Evolutionary conservation across 2,329 filamentous ascomycete genomes (phyloP).

Genomic region (Ophiostoma australiae): DNA sequence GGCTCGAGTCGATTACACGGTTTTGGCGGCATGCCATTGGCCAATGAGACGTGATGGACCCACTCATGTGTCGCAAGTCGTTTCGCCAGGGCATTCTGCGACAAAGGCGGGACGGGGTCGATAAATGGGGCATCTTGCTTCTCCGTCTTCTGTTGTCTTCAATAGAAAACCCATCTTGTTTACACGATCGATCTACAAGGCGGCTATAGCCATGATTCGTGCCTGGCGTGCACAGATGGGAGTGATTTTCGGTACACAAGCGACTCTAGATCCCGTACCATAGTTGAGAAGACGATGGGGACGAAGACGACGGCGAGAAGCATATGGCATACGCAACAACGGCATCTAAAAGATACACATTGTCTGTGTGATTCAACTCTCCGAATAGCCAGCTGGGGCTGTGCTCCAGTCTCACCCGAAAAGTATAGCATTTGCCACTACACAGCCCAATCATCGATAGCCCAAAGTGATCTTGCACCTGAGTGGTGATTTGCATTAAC

Average conservation of each 20-base stretch:
- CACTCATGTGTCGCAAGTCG: slow-evolving; percentile 34
- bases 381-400: too few species aligned
- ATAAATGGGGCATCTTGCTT: neutral
- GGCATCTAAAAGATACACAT: neutral
- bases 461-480: neutral
- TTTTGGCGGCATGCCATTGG: neutral
- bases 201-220: neutral
- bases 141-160: neutral
- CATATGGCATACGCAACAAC: neutral
- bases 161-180: neutral
- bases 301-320: neutral
- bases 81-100: slow-evolving; percentile 39
- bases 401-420: too few species aligned
- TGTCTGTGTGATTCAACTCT: neutral
- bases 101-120: slow-evolving; percentile 28
- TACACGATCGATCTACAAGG: neutral
- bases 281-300: neutral
- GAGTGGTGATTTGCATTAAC: neutral
- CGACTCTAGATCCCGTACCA: neutral
- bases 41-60: neutral
- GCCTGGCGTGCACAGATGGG: neutral
- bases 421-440: neutral
- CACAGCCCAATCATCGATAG: neutral
- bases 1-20: slow-evolving; percentile 6
- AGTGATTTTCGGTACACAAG: neutral